Conservation (phyloP, 371 early-diverging fungal genomes). For the Chytridiales sp. region DNA sequence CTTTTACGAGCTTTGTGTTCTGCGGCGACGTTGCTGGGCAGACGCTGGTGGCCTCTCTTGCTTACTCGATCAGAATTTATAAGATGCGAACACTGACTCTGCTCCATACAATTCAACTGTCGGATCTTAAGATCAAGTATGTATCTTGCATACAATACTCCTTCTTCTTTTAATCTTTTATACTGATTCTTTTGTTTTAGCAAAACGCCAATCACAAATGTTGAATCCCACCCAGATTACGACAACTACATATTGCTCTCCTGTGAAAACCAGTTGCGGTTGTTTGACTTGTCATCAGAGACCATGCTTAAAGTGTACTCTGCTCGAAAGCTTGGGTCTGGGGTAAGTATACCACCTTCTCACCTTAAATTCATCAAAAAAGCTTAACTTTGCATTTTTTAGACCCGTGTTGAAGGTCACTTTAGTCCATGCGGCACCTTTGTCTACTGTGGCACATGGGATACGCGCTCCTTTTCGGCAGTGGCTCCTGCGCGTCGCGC, state of each 20-base stretch:
- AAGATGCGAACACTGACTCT: constrained; percentile 42
- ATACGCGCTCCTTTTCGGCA: constrained; percentile 18
- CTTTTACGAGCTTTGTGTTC: constrained; percentile 53
- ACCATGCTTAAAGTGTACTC: constrained; percentile 36
- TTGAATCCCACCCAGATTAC: constrained; percentile 42
- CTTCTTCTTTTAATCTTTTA: background rate
- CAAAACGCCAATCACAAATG: constrained; percentile 44
- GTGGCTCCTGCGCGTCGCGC: background rate
- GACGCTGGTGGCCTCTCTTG: constrained; percentile 41
- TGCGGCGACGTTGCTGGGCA: constrained; percentile 39
- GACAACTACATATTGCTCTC: constrained; percentile 45
- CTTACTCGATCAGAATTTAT: constrained; percentile 45
- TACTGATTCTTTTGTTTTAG: constrained; percentile 7
- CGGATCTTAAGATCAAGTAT: constrained; percentile 40
- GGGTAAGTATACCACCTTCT: constrained; percentile 22
- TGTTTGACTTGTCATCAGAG: constrained; percentile 40
- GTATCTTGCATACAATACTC: background rate
- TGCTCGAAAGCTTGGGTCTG: constrained; percentile 37
- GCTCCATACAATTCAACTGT: constrained; percentile 40
- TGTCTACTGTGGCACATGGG: constrained; percentile 45
- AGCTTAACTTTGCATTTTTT: background rate
- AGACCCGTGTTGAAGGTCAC: constrained; percentile 43
- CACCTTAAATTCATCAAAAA: background rate
- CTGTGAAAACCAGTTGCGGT: constrained; percentile 48
- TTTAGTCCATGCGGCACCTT: constrained; percentile 51